A percentile compares a stretch with the other conserved stretches of the same genome.
Evolutionary conservation across 2,329 filamentous ascomycete species (phyloP).

Genomic region (Helicocarpus griseus): DNA sequence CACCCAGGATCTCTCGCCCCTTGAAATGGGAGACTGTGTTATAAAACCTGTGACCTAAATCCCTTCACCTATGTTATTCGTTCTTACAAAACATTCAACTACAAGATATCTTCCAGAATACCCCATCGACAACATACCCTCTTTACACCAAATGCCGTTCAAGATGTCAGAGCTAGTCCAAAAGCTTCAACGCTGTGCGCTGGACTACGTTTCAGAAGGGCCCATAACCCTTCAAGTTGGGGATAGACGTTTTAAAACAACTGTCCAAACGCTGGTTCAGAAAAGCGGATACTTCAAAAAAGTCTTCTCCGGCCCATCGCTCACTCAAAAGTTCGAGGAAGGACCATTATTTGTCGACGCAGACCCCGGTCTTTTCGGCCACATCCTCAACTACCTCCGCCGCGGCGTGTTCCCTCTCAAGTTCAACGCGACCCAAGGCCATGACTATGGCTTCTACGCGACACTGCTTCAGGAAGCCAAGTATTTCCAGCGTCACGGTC

Average conservation of each 20-base stretch:
- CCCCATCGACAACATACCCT: too few relatives aligned
- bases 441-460: conserved; percentile 7
- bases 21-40: too few relatives aligned
- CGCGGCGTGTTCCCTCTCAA: conserved; percentile 8
- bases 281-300: conserved; percentile 9
- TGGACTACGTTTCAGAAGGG: background rate
- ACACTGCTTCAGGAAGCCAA: conserved; percentile 7
- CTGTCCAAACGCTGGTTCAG: conserved; percentile 2
- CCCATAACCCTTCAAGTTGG: conserved; percentile 6
- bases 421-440: conserved; percentile 5
- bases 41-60: too few relatives aligned
- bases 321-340: conserved; percentile 4
- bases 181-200: background rate
- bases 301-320: conserved; percentile 7
- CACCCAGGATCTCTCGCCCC: too few relatives aligned
- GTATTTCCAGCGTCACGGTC: conserved; percentile 7
- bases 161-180: background rate
- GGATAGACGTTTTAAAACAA: conserved; percentile 3
- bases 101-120: too few relatives aligned
- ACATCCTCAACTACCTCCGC: conserved; percentile 9
- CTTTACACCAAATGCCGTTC: background rate
- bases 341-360: conserved; percentile 8
- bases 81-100: too few relatives aligned
- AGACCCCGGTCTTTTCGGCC: conserved; percentile 4
- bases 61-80: too few relatives aligned